A percentile compares a stretch with the other conserved stretches of the same genome.
phyloP scores from a whole-genome alignment of 2,329 filamentous ascomycete species.

The Tolypocladium album region DNA sequence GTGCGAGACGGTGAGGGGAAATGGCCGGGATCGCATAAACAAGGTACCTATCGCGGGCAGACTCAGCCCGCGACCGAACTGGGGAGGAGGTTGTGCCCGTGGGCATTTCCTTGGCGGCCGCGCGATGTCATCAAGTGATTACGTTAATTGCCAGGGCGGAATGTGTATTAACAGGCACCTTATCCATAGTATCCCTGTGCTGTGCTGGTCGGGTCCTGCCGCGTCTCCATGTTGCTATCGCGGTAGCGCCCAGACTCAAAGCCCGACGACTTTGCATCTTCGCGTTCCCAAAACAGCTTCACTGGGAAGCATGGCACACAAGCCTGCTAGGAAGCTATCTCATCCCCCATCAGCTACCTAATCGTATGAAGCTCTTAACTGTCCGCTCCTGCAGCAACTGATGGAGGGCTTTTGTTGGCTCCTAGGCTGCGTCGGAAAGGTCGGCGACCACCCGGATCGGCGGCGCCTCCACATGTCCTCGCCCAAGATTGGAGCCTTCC shows the following conservation, averaged over 20 bases:
- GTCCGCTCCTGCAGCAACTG: too few species aligned
- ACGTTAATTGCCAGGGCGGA: neutral
- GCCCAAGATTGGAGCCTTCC: too few species aligned
- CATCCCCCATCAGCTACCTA: neutral
- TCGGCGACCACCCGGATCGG: neutral
- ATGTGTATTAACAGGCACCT: neutral
- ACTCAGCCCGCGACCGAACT: neutral
- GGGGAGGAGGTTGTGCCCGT: neutral
- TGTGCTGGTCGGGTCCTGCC: too few species aligned
- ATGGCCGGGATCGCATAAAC: neutral
- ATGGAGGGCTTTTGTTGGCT: neutral
- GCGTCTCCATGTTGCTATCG: too few species aligned
- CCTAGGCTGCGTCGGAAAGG: neutral
- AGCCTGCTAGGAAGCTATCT: too few species aligned
- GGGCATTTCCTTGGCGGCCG: neutral
- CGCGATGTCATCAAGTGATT: neutral
- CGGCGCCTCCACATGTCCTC: neutral
- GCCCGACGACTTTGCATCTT: too few species aligned
- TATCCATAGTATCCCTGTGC: too few species aligned
- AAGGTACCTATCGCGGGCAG: too few species aligned
- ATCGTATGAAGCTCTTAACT: too few species aligned
- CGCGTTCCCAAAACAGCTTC: too few species aligned
- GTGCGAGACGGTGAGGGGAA: neutral
- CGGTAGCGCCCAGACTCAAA: too few species aligned
- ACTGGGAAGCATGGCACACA: too few species aligned